Base-by-base conservation (phyloP, 2,329 filamentous ascomycete species). In the Phoma sp. region DNA sequence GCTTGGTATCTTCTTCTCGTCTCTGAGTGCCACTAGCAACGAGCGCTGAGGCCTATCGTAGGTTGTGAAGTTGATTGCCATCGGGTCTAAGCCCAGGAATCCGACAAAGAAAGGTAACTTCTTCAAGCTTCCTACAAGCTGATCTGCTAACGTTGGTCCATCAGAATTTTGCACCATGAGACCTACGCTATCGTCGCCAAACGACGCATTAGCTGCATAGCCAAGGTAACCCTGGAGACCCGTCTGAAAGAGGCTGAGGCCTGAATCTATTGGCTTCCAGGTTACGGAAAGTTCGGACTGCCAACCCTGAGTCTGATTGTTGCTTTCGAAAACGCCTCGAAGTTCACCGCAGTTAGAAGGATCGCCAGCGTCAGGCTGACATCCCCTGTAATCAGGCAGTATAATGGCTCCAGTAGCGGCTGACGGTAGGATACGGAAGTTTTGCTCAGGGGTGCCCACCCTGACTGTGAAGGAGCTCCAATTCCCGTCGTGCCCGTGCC, bases 41-140 rank as follows among this genome's bases (percentile, higher is more conserved):
- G 47, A 52, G 11, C 45, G 50, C 36, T 64, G 60, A 6, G 58
- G 61, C 18, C 57, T 43, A 4, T 59, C 41, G 74, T 67, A 81
- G 77, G 50, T 83, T 69, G 64, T 74, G 59, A 80, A 78, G 57
- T 82, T 81, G n/a, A 76, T 76, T 2, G 78, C 74, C 55, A 78
- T 77, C 1, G 76, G 71, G 40, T 77, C 75, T 58, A 80, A 39
- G 3, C 78, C 78, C 30, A 80, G 69, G 27, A 56, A 43, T 3
- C 64, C 64, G 18, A 66, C 47, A 39, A 55, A 66, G 9, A 65
- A 44, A 4, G 52, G 44, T 13, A 50, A 36, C 13, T 59, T 55
- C 7, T 55, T 58, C 11, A 66, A 37, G 7, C 45, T 57, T 4
- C 51, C 60, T 23, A 66, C 41, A 5, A 61, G 47, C 35, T 61